Evolutionary conservation across 1,139 yeast genomes (phyloP).

Genomic region (Suhomyces bokatorum): DNA sequence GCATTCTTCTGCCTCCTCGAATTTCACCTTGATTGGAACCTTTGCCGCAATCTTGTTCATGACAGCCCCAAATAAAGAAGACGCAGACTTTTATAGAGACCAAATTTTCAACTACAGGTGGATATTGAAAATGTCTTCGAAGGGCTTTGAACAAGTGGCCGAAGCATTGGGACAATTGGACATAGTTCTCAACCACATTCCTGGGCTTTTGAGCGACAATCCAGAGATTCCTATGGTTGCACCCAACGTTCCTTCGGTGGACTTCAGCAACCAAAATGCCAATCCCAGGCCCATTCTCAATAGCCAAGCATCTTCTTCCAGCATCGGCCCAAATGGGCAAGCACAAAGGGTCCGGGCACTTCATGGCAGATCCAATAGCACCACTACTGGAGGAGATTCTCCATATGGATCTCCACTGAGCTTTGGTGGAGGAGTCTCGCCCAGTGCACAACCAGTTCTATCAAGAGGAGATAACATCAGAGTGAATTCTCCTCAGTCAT

Average conservation of each 20-base stretch:
- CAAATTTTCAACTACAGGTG: constrained; percentile 74
- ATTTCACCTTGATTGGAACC: constrained; percentile 78
- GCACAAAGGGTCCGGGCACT: constrained; percentile 3
- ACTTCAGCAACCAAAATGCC: not conserved
- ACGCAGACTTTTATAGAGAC: constrained; percentile 61
- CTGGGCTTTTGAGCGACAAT: constrained; percentile 58
- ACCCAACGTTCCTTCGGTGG: constrained; percentile 33
- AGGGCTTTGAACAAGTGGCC: constrained; percentile 73
- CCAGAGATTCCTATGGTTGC: constrained; percentile 42
- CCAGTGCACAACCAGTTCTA: constrained; percentile 13
- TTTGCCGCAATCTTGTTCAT: constrained; percentile 78
- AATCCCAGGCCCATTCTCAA: not conserved
- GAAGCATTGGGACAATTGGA: constrained; percentile 70
- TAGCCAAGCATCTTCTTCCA: not conserved
- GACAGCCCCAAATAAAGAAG: constrained; percentile 60
- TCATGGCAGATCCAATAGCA: constrained; percentile 12
- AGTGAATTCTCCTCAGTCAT: constrained; percentile 33
- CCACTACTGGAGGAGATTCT: constrained; percentile 12
- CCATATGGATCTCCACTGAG: constrained; percentile 28
- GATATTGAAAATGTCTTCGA: constrained; percentile 69
- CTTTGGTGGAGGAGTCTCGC: constrained; percentile 10
- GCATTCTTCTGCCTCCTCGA: constrained; percentile 79
- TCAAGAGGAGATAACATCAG: constrained; percentile 18
- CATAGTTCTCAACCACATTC: constrained; percentile 61
- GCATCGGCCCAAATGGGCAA: not conserved